These are phyloP conservation scores for Colletotrichum sublineola DNA, from an alignment of 2,329 filamentous ascomycete genomes.

Conservation along the genomic window DNA sequence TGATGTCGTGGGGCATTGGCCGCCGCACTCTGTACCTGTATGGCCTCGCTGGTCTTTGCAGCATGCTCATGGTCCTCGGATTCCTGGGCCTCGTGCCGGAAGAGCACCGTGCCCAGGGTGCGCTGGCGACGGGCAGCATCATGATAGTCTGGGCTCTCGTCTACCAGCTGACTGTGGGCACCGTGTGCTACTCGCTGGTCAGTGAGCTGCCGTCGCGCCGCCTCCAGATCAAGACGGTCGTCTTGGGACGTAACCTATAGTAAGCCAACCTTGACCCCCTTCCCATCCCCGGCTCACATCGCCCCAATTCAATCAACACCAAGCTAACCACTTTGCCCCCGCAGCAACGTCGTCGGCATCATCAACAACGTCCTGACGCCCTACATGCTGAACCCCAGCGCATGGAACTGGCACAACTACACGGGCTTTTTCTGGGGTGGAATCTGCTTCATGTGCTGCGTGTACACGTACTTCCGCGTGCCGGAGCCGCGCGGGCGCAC, in stretches of 20 bases:
- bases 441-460: conserved; percentile 82
- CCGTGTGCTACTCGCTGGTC: conserved; percentile 90
- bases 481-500: conserved; percentile 85
- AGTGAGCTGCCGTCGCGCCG: conserved; percentile 85
- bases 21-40: conserved; percentile 82
- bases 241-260: conserved; percentile 84
- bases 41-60: conserved; percentile 79
- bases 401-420: conserved; percentile 90
- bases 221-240: conserved; percentile 91
- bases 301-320: not conserved
- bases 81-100: conserved; percentile 83
- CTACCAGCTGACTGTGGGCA: conserved; percentile 90
- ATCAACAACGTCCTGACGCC: conserved; percentile 85
- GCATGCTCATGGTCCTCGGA: conserved; percentile 85
- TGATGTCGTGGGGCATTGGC: conserved; percentile 82
- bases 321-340: conserved; percentile 24
- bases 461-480: conserved; percentile 85
- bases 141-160: conserved; percentile 87
- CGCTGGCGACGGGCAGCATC: conserved; percentile 84
- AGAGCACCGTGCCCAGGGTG: conserved; percentile 68
- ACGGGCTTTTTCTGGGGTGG: conserved; percentile 91
- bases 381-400: conserved; percentile 90
- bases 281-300: not conserved
- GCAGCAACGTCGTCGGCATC: conserved; percentile 83
- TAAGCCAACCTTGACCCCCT: conserved; percentile 51